Base-by-base conservation (phyloP, 2,329 filamentous ascomycete species). In the Ampelomyces quisqualis region DNA sequence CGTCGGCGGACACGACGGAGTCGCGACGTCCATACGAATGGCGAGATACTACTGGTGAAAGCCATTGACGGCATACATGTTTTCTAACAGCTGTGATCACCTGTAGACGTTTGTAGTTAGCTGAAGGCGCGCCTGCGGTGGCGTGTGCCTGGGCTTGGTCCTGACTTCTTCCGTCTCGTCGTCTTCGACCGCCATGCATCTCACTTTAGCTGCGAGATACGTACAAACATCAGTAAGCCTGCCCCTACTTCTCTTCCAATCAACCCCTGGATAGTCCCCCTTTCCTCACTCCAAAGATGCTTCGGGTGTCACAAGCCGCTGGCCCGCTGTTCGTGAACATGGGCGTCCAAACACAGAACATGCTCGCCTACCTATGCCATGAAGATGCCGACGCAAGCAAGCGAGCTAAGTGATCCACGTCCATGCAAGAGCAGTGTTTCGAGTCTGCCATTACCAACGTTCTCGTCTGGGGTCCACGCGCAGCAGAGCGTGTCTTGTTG, bases 1-100 rank as follows among this genome's bases (percentile, higher is more conserved):
- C 8, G 18, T 28, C 15, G 22, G 23, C 9, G 20, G 27, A 42
- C 26, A 32, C 33, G 39, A 32, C 34, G 21, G 22, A 33, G 34
- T 27, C 20, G 24, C 17, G 34, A 19, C 5, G 9, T 9, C 11
- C 7, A 20, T 8, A 9, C 13, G 15, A 17, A 20, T 29, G 34
- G 34, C 21, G 8, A 13, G 14, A 18, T 21, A 5, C 18, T 11
- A 34, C 13, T 34, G 21, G 32, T 28, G 26, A 28, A 3, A 28
- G n/a, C 6, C 26, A n/a, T n/a, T n/a, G n/a, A n/a, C n/a, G n/a
- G n/a, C n/a, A n/a, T n/a, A n/a, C n/a, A n/a, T n/a, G n/a, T n/a
- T n/a, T n/a, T n/a, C n/a, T n/a, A n/a, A n/a, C n/a, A n/a, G n/a
- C n/a, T n/a, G n/a, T n/a, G n/a, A n/a, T n/a, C n/a, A n/a, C n/a